These are phyloP conservation scores for Colletotrichum echinochloae DNA, from an alignment of 2,329 filamentous ascomycete species.

Conservation along the genomic window DNA sequence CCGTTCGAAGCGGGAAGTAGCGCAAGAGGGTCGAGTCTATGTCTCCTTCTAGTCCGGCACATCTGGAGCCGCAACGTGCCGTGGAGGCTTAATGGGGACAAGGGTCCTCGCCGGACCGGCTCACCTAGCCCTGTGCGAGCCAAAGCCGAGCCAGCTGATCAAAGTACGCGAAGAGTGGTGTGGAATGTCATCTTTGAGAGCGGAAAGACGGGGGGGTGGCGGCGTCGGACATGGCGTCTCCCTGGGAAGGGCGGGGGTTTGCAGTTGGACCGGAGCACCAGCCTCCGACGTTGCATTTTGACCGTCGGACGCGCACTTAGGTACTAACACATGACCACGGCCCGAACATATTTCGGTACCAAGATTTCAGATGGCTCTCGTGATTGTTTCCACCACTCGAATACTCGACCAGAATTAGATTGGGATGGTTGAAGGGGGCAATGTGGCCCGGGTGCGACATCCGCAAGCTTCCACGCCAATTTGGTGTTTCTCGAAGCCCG, in stretches of 20 bases:
- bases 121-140: constrained; percentile 18
- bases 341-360: constrained; percentile 18
- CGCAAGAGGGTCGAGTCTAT: background rate
- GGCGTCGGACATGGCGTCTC: background rate
- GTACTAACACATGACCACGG: constrained; percentile 30
- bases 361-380: background rate
- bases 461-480: background rate
- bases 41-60: constrained; percentile 23
- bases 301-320: constrained; percentile 11
- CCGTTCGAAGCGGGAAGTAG: background rate
- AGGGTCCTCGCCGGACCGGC: constrained; percentile 24
- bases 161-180: constrained; percentile 2
- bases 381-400: constrained; percentile 28
- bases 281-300: constrained; percentile 39
- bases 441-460: background rate
- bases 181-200: constrained; percentile 1
- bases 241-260: too few relatives aligned
- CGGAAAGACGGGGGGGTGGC: constrained; percentile 1
- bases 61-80: constrained; percentile 25
- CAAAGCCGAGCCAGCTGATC: constrained; percentile 13
- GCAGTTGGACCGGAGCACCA: constrained; percentile 18
- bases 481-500: background rate
- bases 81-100: background rate
- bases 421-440: background rate
- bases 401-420: background rate